A percentile compares a stretch with the other conserved stretches of the same genome.
phyloP scores from a whole-genome alignment of 2,329 filamentous ascomycete species.

The Ophiocordyceps unilateralis region DNA sequence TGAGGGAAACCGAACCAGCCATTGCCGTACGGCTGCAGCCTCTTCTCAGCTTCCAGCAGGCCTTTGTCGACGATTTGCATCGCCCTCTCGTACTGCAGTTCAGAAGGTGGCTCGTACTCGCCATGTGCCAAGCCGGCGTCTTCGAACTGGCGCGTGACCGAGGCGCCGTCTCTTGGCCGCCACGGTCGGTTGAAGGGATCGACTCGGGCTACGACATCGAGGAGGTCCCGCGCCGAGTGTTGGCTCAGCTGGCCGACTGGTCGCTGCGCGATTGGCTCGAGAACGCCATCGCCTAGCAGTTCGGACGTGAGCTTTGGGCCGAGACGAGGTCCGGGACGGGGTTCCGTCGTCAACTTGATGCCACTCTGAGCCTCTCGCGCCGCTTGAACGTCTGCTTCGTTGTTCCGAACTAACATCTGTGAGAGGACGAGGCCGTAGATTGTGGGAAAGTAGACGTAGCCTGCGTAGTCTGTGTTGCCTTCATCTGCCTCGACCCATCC shows the following conservation, averaged over 20 bases:
- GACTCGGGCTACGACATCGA: background rate
- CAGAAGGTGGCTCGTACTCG: background rate
- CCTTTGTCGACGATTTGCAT: background rate
- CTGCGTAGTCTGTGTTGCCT: background rate
- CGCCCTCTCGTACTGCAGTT: background rate
- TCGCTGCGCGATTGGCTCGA: background rate
- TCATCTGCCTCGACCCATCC: constrained; percentile 1
- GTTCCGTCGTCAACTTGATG: background rate
- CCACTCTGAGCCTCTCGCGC: constrained; percentile 1
- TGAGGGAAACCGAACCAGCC: background rate
- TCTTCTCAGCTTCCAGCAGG: background rate
- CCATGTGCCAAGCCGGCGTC: background rate
- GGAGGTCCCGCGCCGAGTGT: background rate
- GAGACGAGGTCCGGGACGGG: background rate
- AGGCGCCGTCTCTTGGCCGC: background rate
- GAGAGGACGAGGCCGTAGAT: constrained; percentile 1
- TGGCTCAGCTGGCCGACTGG: background rate
- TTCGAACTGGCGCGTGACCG: background rate
- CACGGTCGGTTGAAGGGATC: background rate
- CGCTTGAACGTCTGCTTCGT: background rate
- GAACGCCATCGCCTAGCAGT: background rate
- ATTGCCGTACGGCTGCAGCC: background rate
- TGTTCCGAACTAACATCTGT: background rate
- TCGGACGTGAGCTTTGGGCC: background rate
- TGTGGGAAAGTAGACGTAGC: constrained; percentile 1